A percentile compares a stretch with the other conserved stretches of the same genome.
These are phyloP conservation scores for Lichtheimia ornata DNA, from an alignment of 371 early-diverging fungal species.

Conservation along the genomic window DNA sequence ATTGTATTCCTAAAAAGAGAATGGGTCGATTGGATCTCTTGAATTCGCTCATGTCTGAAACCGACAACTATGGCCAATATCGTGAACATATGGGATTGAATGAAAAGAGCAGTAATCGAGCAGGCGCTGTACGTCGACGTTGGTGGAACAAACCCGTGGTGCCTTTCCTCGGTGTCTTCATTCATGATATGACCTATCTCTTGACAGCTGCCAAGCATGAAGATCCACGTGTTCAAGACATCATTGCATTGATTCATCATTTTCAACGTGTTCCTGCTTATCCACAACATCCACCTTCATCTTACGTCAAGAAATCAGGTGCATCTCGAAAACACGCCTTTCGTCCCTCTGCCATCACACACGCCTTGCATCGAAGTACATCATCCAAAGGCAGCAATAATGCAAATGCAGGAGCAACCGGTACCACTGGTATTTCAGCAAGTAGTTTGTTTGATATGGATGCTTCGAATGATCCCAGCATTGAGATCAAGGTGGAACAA, in stretches of 20 bases:
- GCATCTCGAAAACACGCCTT: constrained; percentile 42
- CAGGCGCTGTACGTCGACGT: background rate
- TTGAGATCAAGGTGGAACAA: constrained; percentile 33
- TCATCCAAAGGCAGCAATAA: constrained; percentile 26
- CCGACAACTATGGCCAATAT: constrained; percentile 67
- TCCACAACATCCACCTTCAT: constrained; percentile 50
- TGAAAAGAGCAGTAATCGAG: constrained; percentile 4
- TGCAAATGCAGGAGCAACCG: background rate
- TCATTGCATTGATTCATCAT: constrained; percentile 42
- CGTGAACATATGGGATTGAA: constrained; percentile 54
- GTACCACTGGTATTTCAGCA: too few species aligned
- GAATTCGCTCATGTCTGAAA: constrained; percentile 66
- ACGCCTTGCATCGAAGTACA: constrained; percentile 43
- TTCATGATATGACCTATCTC: constrained; percentile 76
- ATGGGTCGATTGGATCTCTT: constrained; percentile 56
- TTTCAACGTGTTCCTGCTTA: constrained; percentile 61
- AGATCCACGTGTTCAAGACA: constrained; percentile 52
- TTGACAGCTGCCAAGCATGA: constrained; percentile 60
- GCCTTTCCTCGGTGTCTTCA: constrained; percentile 73
- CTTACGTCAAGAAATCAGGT: constrained; percentile 36
- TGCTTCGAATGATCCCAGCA: constrained; percentile 23
- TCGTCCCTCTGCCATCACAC: constrained; percentile 41
- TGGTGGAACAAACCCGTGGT: constrained; percentile 53
- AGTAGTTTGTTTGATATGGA: constrained; percentile 26
- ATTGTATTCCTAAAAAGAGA: constrained; percentile 63